Conservation (phyloP, 2,329 filamentous ascomycete species). For the Cytospora chrysosperma region DNA sequence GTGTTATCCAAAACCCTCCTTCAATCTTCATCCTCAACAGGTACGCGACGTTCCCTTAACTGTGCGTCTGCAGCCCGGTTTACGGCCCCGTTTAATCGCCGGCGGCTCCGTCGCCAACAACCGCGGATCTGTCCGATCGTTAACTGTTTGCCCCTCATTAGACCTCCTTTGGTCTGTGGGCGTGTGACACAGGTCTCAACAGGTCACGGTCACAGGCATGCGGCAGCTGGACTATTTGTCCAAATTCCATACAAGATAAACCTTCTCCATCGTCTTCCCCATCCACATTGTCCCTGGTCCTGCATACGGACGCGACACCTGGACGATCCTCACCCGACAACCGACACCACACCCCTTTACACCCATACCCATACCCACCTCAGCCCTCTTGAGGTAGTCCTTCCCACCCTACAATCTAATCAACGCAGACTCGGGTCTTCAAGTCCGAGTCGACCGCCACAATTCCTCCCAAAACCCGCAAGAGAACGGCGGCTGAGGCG, state of each 20-base stretch:
- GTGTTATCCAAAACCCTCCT: neutral
- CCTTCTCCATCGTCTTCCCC: neutral
- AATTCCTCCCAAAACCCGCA: conserved; percentile 60
- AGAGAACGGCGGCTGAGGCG: conserved; percentile 66
- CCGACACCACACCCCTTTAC: neutral
- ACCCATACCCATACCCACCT: neutral
- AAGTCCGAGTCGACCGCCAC: conserved; percentile 36
- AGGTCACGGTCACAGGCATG: conserved; percentile 5
- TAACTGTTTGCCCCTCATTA: conserved; percentile 15
- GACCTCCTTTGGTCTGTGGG: neutral
- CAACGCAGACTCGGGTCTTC: conserved; percentile 20
- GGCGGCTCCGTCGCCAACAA: conserved; percentile 1
- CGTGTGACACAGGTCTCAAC: conserved; percentile 14
- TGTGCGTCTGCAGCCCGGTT: conserved; percentile 11
- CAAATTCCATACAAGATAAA: neutral
- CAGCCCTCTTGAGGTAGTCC: conserved; percentile 1
- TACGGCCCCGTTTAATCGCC: conserved; percentile 9
- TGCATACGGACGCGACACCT: neutral
- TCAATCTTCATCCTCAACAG: neutral
- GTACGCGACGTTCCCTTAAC: neutral
- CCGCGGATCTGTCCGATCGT: neutral
- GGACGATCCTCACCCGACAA: neutral
- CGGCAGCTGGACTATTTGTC: conserved; percentile 12
- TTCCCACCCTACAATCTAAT: neutral
- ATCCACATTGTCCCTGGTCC: conserved; percentile 1